A percentile compares a stretch with the other conserved stretches of the same genome.
These are phyloP conservation scores for Actinomucor elegans DNA, from an alignment of 371 early-diverging fungal species.

Conservation along the genomic window DNA sequence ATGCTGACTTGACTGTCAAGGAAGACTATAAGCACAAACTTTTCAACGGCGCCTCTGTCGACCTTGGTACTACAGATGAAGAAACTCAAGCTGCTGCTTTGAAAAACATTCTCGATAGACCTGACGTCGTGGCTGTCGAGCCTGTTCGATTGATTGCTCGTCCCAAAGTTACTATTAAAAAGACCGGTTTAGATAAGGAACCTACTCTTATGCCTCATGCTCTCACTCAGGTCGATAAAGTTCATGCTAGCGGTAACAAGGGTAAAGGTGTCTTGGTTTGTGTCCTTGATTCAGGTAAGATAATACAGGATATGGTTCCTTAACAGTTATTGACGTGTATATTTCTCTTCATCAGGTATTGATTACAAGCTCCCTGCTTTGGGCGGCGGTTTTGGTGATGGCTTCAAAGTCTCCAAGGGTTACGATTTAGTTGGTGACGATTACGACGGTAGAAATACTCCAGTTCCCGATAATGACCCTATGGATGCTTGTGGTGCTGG, in stretches of 20 bases:
- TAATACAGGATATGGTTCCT: no score
- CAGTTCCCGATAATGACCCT: constrained; percentile 32
- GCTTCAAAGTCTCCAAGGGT: constrained; percentile 58
- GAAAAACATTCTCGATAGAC: constrained; percentile 20
- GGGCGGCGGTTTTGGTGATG: constrained; percentile 68
- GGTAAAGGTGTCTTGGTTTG: constrained; percentile 76
- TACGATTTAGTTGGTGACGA: constrained; percentile 62
- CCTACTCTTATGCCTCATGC: constrained; percentile 31
- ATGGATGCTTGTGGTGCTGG: constrained; percentile 40
- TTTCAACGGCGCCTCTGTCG: constrained; percentile 36
- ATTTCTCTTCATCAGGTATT: constrained; percentile 49
- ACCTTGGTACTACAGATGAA: constrained; percentile 18
- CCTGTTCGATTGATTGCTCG: constrained; percentile 31
- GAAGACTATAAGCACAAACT: constrained; percentile 30
- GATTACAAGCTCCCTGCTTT: constrained; percentile 68
- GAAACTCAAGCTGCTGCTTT: constrained; percentile 11
- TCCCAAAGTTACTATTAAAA: constrained; percentile 18
- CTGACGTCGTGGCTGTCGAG: constrained; percentile 28
- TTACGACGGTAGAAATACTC: constrained; percentile 33
- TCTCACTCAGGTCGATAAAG: constrained; percentile 45
- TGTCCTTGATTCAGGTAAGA: constrained; percentile 68
- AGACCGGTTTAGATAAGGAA: not conserved
- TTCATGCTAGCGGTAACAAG: constrained; percentile 40
- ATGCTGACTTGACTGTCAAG: constrained; percentile 23
- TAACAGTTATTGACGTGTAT: no score